Evolutionary conservation across 1,139 yeast genomes (phyloP).

Genomic region (Geotrichum macrosporum): DNA sequence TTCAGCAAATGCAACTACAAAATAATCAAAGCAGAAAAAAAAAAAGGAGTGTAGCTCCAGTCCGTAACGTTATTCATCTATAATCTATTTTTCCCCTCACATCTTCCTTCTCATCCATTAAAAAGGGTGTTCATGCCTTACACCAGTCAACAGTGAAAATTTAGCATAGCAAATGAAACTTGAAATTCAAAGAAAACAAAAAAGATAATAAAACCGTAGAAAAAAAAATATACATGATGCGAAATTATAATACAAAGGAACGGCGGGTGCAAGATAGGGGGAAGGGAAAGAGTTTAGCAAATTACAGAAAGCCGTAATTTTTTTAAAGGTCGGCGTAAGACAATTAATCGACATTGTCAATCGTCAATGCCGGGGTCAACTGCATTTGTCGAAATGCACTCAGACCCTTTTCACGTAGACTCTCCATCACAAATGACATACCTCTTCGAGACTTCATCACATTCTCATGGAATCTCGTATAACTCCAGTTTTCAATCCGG

Average conservation of each 20-base stretch:
- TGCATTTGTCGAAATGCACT: slow-evolving; percentile 20
- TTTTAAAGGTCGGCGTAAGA: neutral
- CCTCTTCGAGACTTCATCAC: slow-evolving; percentile 66
- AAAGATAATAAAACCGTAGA: too few species aligned
- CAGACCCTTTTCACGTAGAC: slow-evolving; percentile 42
- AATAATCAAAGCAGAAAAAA: neutral
- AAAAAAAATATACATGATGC: too few species aligned
- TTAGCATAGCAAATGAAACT: too few species aligned
- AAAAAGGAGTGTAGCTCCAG: neutral
- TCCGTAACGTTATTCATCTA: too few species aligned
- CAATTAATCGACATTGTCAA: neutral
- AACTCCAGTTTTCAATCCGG: slow-evolving; percentile 81
- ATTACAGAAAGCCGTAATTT: neutral
- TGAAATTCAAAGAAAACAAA: too few species aligned
- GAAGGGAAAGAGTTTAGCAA: too few species aligned
- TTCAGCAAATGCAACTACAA: neutral
- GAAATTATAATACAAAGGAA: too few species aligned
- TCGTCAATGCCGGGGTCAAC: neutral
- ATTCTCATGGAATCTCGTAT: slow-evolving; percentile 62
- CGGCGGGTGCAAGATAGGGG: too few species aligned
- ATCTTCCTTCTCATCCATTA: neutral
- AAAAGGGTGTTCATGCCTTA: too few species aligned
- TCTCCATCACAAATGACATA: slow-evolving; percentile 71
- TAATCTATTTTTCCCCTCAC: neutral
- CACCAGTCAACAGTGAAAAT: too few species aligned